Evolutionary conservation across 2,329 filamentous ascomycete genomes (phyloP).

Genomic region (Xylaria sp.): DNA sequence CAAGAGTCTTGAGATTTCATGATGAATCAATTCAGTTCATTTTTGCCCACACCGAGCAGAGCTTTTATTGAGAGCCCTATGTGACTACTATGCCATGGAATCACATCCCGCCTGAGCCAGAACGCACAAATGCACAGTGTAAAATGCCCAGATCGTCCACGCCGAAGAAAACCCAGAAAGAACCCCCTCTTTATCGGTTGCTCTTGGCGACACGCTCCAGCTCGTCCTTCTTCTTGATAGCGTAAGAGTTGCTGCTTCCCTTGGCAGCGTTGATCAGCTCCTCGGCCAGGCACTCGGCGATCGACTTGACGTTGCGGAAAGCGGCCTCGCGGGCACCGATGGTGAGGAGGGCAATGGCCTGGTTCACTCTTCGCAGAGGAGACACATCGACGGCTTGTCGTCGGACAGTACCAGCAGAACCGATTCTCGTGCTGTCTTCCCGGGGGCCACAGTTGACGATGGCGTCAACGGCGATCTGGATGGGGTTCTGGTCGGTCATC

Average conservation of each 20-base stretch:
- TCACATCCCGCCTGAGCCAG: constrained; percentile 46
- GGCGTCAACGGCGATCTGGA: constrained; percentile 98
- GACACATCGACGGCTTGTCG: constrained; percentile 99
- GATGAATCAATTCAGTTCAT: constrained; percentile 40
- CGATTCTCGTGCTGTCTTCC: constrained; percentile 99
- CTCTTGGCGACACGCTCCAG: constrained; percentile 99
- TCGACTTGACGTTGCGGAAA: constrained; percentile 99
- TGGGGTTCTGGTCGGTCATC: constrained; percentile 99
- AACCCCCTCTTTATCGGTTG: constrained; percentile 84
- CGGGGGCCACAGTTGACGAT: constrained; percentile 99
- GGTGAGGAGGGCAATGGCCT: constrained; percentile 98
- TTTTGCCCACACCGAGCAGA: constrained; percentile 40
- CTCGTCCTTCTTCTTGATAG: constrained; percentile 99
- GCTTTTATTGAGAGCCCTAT: constrained; percentile 45
- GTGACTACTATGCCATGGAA: constrained; percentile 48
- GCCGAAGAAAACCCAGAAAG: constrained; percentile 45
- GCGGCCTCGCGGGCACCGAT: constrained; percentile 97
- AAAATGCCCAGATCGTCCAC: constrained; percentile 44
- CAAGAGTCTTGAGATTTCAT: constrained; percentile 13
- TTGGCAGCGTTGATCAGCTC: constrained; percentile 99
- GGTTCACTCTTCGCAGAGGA: constrained; percentile 98
- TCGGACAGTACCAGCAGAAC: constrained; percentile 98
- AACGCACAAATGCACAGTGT: constrained; percentile 49
- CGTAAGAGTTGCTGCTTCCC: constrained; percentile 99
- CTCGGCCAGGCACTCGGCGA: constrained; percentile 98